These are phyloP conservation scores for Tricholoma hemisulphureum DNA, from an alignment of 768 basidiomycete species.

Conservation along the genomic window DNA sequence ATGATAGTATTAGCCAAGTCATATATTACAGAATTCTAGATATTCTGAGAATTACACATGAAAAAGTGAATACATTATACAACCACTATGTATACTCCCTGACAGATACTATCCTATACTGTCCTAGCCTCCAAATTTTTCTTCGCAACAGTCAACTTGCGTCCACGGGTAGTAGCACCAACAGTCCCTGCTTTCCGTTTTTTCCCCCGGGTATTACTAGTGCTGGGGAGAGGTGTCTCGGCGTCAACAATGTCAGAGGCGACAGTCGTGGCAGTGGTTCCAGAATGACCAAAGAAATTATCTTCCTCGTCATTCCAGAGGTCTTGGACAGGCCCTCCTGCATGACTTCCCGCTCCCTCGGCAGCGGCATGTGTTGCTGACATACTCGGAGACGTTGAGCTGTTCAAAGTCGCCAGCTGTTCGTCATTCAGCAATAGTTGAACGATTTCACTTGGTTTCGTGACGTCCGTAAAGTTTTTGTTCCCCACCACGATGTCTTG, in stretches of 20 bases:
- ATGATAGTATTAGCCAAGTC: too few relatives aligned
- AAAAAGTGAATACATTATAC: too few relatives aligned
- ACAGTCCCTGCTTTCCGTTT: slow-evolving; percentile 39
- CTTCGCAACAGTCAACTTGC: slow-evolving; percentile 38
- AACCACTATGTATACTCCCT: not conserved
- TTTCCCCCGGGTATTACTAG: slow-evolving; percentile 41
- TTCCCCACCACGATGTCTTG: slow-evolving; percentile 99
- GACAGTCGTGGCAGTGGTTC: slow-evolving; percentile 19
- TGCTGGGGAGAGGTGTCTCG: slow-evolving; percentile 27
- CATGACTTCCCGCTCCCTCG: slow-evolving; percentile 28
- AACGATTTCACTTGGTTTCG: slow-evolving; percentile 96
- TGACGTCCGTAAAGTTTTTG: slow-evolving; percentile 89
- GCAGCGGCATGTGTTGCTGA: slow-evolving; percentile 27
- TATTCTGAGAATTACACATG: too few relatives aligned
- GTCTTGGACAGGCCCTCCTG: slow-evolving; percentile 50
- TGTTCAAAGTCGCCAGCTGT: slow-evolving; percentile 74
- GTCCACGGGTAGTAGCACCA: slow-evolving; percentile 36
- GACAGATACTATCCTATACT: not conserved
- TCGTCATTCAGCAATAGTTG: slow-evolving; percentile 93
- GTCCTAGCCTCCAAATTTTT: slow-evolving; percentile 28
- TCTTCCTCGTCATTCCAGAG: slow-evolving; percentile 87
- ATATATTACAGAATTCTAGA: too few relatives aligned
- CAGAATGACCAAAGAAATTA: slow-evolving; percentile 74
- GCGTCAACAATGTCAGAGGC: slow-evolving; percentile 35
- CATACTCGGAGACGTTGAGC: slow-evolving; percentile 37